These are phyloP conservation scores for Barbatosphaeria neglecta DNA, from an alignment of 495 filamentous ascomycete genomes.

Conservation along the genomic window DNA sequence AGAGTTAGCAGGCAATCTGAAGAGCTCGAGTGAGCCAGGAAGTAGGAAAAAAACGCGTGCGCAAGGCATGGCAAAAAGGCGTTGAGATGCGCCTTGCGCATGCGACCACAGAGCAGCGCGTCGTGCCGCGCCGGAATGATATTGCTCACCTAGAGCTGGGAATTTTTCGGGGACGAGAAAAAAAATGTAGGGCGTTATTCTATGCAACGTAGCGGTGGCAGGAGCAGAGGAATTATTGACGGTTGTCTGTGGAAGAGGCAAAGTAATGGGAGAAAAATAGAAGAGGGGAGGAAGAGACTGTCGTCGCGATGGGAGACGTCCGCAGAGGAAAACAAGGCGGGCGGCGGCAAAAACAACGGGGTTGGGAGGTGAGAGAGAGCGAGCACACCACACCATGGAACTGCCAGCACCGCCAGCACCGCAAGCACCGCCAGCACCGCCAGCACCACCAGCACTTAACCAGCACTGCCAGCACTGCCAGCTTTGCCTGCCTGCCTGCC, in stretches of 20 bases:
- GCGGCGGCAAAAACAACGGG: slow-evolving; percentile 15
- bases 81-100: neutral
- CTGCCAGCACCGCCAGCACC: slow-evolving; percentile 1
- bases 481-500: neutral
- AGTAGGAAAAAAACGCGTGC: neutral
- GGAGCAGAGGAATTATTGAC: slow-evolving; percentile 2
- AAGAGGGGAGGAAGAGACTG: slow-evolving; percentile 4
- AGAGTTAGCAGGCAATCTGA: neutral
- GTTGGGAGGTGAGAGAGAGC: slow-evolving; percentile 6
- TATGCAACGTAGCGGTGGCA: neutral
- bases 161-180: neutral
- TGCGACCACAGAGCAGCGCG: neutral
- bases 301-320: slow-evolving; percentile 14
- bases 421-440: neutral
- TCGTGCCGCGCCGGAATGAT: neutral
- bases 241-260: slow-evolving; percentile 4
- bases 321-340: slow-evolving; percentile 15
- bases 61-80: neutral
- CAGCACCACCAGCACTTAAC: neutral
- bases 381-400: neutral
- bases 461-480: neutral
- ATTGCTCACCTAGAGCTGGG: neutral
- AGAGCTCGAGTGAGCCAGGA: neutral
- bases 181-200: neutral
- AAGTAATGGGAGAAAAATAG: slow-evolving; percentile 2